These are phyloP conservation scores for Tolypocladium paradoxum DNA, from an alignment of 2,329 filamentous ascomycete species.

Conservation along the genomic window DNA sequence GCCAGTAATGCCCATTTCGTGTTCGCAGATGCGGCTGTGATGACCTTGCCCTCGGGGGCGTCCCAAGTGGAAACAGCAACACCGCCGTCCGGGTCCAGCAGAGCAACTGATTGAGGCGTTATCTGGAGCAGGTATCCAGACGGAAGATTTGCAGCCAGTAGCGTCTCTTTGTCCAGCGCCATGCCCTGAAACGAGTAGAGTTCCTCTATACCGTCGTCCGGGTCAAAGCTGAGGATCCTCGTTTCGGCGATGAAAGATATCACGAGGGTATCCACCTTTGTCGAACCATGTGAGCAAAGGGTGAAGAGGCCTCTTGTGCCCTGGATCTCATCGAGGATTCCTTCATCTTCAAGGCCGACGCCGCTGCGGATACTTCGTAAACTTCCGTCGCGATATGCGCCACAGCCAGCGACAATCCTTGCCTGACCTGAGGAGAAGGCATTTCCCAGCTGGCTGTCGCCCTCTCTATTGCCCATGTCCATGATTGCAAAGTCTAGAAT, in stretches of 20 bases:
- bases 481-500: constrained; percentile 91
- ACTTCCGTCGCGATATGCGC: constrained; percentile 79
- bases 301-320: constrained; percentile 65
- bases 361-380: constrained; percentile 86
- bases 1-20: constrained; percentile 60
- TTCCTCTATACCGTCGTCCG: constrained; percentile 74
- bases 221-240: constrained; percentile 66
- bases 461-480: constrained; percentile 83
- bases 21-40: constrained; percentile 73
- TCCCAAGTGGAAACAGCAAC: constrained; percentile 48
- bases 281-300: constrained; percentile 39
- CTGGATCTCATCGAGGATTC: constrained; percentile 68
- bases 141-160: constrained; percentile 57
- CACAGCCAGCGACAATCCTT: constrained; percentile 84
- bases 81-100: constrained; percentile 52
- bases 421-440: constrained; percentile 94
- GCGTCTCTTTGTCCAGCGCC: constrained; percentile 56
- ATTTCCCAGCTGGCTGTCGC: constrained; percentile 63
- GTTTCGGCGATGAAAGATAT: constrained; percentile 79
- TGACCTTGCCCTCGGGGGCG: constrained; percentile 37
- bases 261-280: constrained; percentile 57
- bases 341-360: constrained; percentile 81
- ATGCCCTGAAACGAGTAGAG: constrained; percentile 66
- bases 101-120: constrained; percentile 49
- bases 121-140: constrained; percentile 63